phyloP scores from a whole-genome alignment of 2,329 filamentous ascomycete genomes.

The Coniosporium tulheliwenetii region DNA sequence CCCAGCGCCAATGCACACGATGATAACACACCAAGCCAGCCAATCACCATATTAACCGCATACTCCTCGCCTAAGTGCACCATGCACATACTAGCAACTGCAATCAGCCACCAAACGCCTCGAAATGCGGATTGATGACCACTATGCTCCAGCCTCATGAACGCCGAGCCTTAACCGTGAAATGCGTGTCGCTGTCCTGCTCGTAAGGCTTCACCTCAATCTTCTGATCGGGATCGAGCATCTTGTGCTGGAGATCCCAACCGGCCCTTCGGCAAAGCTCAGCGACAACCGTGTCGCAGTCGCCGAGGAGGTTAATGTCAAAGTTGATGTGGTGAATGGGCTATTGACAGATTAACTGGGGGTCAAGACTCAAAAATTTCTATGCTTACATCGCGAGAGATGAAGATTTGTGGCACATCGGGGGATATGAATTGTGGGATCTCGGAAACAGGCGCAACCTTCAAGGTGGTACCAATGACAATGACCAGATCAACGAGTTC shows the following conservation, averaged over 20 bases:
- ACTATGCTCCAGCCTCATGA: too few relatives aligned
- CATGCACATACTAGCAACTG: too few relatives aligned
- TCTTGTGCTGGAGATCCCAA: slow-evolving; percentile 45
- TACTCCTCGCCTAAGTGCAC: too few relatives aligned
- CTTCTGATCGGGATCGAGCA: not conserved
- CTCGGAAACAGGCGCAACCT: slow-evolving; percentile 88
- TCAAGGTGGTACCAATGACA: slow-evolving; percentile 90
- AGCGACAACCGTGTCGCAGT: slow-evolving; percentile 79
- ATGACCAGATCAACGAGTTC: slow-evolving; percentile 76
- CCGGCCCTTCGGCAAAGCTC: slow-evolving; percentile 71
- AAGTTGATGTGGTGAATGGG: slow-evolving; percentile 84
- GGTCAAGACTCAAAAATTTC: not conserved
- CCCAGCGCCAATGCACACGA: too few relatives aligned
- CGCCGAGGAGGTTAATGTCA: slow-evolving; percentile 88
- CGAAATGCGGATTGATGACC: too few relatives aligned
- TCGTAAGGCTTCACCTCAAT: not conserved
- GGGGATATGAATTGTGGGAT: slow-evolving; percentile 67
- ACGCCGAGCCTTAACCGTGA: too few relatives aligned
- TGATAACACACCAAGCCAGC: too few relatives aligned
- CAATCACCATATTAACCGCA: too few relatives aligned
- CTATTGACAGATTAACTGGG: slow-evolving; percentile 15
- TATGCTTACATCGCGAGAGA: slow-evolving; percentile 52
- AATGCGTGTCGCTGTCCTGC: not conserved
- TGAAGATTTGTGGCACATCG: slow-evolving; percentile 80
- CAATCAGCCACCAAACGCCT: too few relatives aligned